These are phyloP conservation scores for Colletotrichum karsti DNA, from an alignment of 2,329 filamentous ascomycete species.

Conservation along the genomic window DNA sequence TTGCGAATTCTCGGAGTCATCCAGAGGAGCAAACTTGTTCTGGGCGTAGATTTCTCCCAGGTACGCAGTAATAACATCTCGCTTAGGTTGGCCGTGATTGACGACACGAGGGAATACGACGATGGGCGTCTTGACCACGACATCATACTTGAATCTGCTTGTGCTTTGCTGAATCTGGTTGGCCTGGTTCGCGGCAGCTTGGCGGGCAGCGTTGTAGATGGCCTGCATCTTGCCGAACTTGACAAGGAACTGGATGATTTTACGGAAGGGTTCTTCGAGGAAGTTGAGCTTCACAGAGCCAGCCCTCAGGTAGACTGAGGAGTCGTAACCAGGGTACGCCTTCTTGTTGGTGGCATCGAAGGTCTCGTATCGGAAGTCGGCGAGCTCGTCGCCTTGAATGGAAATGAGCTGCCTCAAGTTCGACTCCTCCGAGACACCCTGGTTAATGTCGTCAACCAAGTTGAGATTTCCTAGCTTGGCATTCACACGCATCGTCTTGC, in stretches of 20 bases:
- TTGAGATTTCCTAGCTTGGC: conserved; percentile 88
- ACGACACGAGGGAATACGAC: conserved; percentile 90
- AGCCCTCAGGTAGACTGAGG: conserved; percentile 87
- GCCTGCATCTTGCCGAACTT: conserved; percentile 99
- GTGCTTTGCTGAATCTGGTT: conserved; percentile 92
- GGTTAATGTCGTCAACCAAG: conserved; percentile 91
- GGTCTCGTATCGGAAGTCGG: conserved; percentile 97
- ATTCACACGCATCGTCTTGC: conserved; percentile 86
- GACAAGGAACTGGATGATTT: conserved; percentile 97
- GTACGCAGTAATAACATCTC: conserved; percentile 90
- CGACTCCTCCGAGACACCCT: conserved; percentile 84
- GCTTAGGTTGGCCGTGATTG: conserved; percentile 71
- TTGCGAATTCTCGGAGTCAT: conserved; percentile 76
- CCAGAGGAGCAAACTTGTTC: conserved; percentile 88
- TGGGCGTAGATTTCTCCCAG: conserved; percentile 97
- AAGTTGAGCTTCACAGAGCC: conserved; percentile 98
- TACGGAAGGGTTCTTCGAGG: conserved; percentile 94
- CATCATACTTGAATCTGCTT: conserved; percentile 91
- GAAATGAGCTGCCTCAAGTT: conserved; percentile 87
- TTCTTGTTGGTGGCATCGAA: conserved; percentile 78
- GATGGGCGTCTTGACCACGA: conserved; percentile 94
- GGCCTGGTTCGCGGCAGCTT: conserved; percentile 93
- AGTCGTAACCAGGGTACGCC: conserved; percentile 93
- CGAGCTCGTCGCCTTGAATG: conserved; percentile 94
- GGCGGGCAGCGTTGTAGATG: conserved; percentile 95